A percentile compares a stretch with the other conserved stretches of the same genome.
phyloP scores from a whole-genome alignment of 208 protist genomes.

The Naegleria gruberi region DNA sequence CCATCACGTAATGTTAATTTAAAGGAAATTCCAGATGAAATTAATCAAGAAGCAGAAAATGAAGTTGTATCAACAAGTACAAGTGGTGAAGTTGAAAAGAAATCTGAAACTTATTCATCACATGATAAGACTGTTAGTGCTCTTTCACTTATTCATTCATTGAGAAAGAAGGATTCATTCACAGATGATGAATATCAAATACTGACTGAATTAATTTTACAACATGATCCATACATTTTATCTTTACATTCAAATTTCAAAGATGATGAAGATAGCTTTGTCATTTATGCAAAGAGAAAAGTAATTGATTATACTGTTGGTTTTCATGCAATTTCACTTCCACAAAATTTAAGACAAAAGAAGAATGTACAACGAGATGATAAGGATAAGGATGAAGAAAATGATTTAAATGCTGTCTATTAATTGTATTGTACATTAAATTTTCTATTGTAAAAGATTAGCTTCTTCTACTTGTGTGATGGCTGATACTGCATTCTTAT shows the following conservation, averaged over 20 bases:
- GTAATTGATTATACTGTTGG: neutral
- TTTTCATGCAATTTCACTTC: neutral
- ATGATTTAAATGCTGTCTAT: constrained; percentile 5
- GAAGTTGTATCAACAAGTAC: neutral
- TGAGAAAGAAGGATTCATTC: neutral
- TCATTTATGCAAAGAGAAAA: neutral
- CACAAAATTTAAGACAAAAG: constrained; percentile 1
- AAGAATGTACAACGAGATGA: neutral
- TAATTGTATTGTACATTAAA: no score
- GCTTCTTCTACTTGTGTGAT: neutral
- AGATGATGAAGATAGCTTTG: neutral
- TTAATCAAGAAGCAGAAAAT: neutral
- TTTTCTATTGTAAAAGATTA: no score
- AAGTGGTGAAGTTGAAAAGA: neutral
- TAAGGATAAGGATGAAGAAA: neutral
- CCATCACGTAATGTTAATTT: neutral
- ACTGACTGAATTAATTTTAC: neutral
- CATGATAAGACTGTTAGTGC: neutral
- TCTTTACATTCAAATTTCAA: neutral
- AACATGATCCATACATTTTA: constrained; percentile 1
- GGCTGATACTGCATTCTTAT: neutral
- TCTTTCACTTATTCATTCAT: neutral
- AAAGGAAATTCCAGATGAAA: neutral
- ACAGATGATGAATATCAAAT: constrained; percentile 4
- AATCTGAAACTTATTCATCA: neutral